Base-by-base conservation (phyloP, 2,329 filamentous ascomycete species). In the Exophiala calicioides region DNA sequence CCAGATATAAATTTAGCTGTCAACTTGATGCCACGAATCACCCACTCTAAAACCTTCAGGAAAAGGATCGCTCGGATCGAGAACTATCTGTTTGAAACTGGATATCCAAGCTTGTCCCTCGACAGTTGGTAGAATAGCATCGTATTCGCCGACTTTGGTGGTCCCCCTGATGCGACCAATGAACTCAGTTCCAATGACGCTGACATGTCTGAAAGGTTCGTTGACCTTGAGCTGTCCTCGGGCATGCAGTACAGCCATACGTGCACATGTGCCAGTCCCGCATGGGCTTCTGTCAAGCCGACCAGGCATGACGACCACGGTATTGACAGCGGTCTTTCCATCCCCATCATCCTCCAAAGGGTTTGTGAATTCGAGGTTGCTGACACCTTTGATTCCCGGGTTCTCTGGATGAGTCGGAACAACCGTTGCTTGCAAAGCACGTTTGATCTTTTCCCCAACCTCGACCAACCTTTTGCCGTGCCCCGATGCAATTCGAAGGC, bases 101-200 rank as follows among this genome's bases (percentile, higher is more conserved):
- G 71, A 73, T 35, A 75, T 70, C 72, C 73, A 75, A 2, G 65
- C 72, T 15, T 69, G 59, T 0, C 73, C 72, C 37, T 71, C 68
- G 2, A 75, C 60, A 0, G 62, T 67, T 0, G 73, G 66, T 5
- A 71, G 39, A 9, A 75, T 60, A 3, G 71, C 72, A 18, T 65
- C 58, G 27, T 66, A 68, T 0, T 62, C 32, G 1, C 70, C 72
- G 2, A 74, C 65, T 30, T 60, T 69, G 1, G 67, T 65, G 0
- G 58, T 67, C 0, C 65, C 63, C 9, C 59, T 50, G 41, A 75
- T 70, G 5, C 62, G 62, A 27, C 66, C 60, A 2, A 62, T 51
- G 36, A 76, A 75, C 47, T 72, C 66, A 0, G 70, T 71, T 1
- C 66, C 70, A 20, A 71, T 70, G 27, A 75, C 68, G 44, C 71